A percentile compares a stretch with the other conserved stretches of the same genome.
These are phyloP conservation scores for Oryza meyeriana DNA, from an alignment of 176 grass and related monocot genomes.

Conservation along the genomic window DNA sequence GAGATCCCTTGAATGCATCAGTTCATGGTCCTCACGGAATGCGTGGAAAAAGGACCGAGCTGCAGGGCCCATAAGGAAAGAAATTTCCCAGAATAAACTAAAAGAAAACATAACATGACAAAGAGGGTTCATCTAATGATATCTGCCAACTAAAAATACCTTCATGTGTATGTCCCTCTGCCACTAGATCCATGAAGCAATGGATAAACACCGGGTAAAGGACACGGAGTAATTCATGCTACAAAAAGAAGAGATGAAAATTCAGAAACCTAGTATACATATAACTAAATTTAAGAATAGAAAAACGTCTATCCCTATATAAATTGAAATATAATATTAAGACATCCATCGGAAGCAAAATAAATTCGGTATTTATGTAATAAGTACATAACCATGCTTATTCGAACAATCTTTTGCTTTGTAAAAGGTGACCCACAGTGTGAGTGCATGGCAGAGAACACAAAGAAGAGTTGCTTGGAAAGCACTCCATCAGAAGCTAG, in stretches of 20 bases:
- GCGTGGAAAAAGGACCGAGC: conserved; percentile 80
- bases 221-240: conserved; percentile 85
- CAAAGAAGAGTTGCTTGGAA: not conserved
- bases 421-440: not conserved
- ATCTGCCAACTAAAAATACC: conserved; percentile 39
- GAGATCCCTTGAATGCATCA: conserved; percentile 90
- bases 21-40: conserved; percentile 90
- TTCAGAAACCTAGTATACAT: conserved; percentile 7
- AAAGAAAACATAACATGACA: conserved; percentile 16
- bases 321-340: conserved; percentile 15
- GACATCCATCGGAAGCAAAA: not conserved
- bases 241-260: conserved; percentile 31
- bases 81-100: conserved; percentile 3
- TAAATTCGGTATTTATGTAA: not conserved
- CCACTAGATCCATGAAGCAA: conserved; percentile 97
- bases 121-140: conserved; percentile 4
- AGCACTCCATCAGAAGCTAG: not conserved
- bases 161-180: conserved; percentile 83
- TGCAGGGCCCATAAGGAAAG: conserved; percentile 35
- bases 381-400: not conserved
- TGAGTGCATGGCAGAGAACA: not conserved
- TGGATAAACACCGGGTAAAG: conserved; percentile 93
- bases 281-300: conserved; percentile 17
- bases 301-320: not conserved
- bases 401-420: not conserved